Evolutionary conservation across 1,139 yeast genomes (phyloP).

Genomic region (Zhuliangozyma parablackwelliae): DNA sequence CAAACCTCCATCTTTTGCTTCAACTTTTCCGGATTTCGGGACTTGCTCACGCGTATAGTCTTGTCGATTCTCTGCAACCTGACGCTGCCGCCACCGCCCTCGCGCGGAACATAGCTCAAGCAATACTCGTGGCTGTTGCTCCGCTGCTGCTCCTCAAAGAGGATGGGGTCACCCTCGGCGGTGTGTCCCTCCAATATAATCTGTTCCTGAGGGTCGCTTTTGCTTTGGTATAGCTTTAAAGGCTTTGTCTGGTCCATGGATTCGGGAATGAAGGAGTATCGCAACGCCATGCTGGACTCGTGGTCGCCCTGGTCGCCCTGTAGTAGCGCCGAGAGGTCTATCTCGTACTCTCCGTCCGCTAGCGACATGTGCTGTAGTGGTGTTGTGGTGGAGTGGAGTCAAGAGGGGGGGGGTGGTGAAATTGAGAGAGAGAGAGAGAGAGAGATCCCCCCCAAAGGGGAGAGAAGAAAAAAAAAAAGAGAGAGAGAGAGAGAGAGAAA

Average conservation of each 20-base stretch:
- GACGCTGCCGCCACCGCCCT: constrained; percentile 11
- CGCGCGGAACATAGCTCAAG: constrained; percentile 19
- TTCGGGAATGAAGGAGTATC: constrained; percentile 43
- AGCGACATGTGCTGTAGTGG: constrained; percentile 11
- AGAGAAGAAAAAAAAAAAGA: too few species aligned
- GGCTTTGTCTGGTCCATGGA: constrained; percentile 37
- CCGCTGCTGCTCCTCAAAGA: constrained; percentile 35
- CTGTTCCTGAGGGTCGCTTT: constrained; percentile 16
- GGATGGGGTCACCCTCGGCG: constrained; percentile 21
- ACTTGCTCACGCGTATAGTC: constrained; percentile 35
- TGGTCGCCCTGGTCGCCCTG: constrained; percentile 9
- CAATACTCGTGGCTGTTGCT: constrained; percentile 27
- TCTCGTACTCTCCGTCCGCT: constrained; percentile 45
- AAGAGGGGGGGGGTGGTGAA: background rate
- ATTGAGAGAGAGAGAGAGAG: too few species aligned
- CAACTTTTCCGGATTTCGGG: constrained; percentile 27
- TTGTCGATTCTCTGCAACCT: constrained; percentile 23
- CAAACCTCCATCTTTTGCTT: constrained; percentile 12
- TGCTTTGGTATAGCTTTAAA: constrained; percentile 27
- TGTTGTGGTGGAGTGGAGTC: background rate
- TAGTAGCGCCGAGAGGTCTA: constrained; percentile 31
- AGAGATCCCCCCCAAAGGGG: too few species aligned
- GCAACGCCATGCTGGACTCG: constrained; percentile 28
- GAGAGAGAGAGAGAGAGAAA: too few species aligned
- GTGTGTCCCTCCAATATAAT: constrained; percentile 31